Conservation (phyloP, 805 yeast genomes). For the Zygosaccharomyces bisporus region DNA sequence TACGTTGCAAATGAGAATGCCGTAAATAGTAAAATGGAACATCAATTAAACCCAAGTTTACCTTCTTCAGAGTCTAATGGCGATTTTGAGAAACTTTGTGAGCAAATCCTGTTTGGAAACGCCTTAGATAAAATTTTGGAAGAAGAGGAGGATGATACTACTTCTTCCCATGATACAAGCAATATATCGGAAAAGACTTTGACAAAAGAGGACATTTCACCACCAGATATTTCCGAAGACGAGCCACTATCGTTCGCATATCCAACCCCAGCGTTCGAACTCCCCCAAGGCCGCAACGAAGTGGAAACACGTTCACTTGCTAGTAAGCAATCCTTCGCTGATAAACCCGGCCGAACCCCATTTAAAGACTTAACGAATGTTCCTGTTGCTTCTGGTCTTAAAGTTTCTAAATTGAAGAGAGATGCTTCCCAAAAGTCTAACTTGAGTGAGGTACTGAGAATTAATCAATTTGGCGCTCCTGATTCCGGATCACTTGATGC, state of each 20-base stretch:
- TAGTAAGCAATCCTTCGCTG: neutral
- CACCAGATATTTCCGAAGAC: neutral
- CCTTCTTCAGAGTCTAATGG: constrained; percentile 21
- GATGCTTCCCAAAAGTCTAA: constrained; percentile 15
- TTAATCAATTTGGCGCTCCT: neutral
- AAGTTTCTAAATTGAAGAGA: constrained; percentile 10
- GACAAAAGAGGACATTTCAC: neutral
- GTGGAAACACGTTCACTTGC: neutral
- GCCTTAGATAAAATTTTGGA: constrained; percentile 27
- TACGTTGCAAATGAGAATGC: constrained; percentile 20
- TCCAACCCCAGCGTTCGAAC: constrained; percentile 9
- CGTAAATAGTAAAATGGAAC: constrained; percentile 1
- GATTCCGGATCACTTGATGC: neutral
- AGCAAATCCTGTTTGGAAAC: constrained; percentile 31
- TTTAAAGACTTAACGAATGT: constrained; percentile 15
- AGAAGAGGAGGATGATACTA: constrained; percentile 22
- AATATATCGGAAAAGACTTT: constrained; percentile 8
- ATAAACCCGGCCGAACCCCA: constrained; percentile 5
- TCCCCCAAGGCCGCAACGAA: neutral
- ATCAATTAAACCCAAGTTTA: constrained; percentile 20
- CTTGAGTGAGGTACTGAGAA: constrained; percentile 8
- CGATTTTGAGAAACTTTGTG: constrained; percentile 34
- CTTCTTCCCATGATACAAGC: neutral
- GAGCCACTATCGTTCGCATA: neutral
- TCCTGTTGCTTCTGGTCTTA: neutral